These are phyloP conservation scores for Abelmoschus esculentus DNA, from an alignment of 345 rosid species.

Conservation along the genomic window DNA sequence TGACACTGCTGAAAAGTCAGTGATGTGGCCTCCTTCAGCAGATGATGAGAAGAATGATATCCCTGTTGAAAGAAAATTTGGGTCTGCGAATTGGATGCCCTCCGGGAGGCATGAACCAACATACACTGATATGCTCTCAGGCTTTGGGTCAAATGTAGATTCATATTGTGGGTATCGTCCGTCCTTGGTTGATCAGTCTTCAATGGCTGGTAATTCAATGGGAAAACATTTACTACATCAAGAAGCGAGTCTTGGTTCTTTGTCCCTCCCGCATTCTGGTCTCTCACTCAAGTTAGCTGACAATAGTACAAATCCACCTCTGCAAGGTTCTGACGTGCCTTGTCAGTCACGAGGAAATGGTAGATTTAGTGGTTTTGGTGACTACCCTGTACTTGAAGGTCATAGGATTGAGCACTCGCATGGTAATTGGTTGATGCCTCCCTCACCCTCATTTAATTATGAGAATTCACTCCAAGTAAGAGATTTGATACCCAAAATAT, in stretches of 20 bases:
- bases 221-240: neutral
- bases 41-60: neutral
- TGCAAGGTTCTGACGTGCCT: neutral
- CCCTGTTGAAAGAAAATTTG: neutral
- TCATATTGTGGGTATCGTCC: neutral
- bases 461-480: neutral
- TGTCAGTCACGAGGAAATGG: neutral
- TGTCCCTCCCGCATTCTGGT: neutral
- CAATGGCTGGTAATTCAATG: neutral
- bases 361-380: neutral
- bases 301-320: neutral
- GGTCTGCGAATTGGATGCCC: neutral
- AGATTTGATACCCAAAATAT: neutral
- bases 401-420: neutral
- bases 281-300: neutral
- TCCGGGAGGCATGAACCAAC: neutral
- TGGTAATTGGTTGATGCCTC: neutral
- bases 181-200: neutral
- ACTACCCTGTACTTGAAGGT: neutral
- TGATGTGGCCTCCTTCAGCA: slow-evolving; percentile 26
- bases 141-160: neutral
- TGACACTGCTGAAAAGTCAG: slow-evolving; percentile 49
- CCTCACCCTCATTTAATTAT: neutral
- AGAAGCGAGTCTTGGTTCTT: neutral
- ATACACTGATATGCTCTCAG: neutral